A percentile compares a stretch with the other conserved stretches of the same genome.
phyloP scores from a whole-genome alignment of 2,329 filamentous ascomycete genomes.

The Botryotinia globosa region DNA sequence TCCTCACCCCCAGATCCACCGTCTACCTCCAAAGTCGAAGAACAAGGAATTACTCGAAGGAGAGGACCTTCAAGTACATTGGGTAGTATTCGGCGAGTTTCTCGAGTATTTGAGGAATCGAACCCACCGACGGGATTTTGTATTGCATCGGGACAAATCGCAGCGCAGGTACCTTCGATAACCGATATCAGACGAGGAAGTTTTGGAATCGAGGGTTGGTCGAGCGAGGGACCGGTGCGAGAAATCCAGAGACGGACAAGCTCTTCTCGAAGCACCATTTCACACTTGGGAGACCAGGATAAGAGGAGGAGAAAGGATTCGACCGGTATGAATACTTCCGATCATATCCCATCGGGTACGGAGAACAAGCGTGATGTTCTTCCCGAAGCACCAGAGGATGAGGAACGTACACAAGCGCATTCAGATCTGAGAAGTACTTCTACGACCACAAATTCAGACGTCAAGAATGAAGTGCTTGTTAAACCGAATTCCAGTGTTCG shows the following conservation, averaged over 20 bases:
- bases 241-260: conserved; percentile 35
- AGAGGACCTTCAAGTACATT: conserved; percentile 27
- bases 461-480: background rate
- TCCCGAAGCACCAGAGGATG: conserved; percentile 28
- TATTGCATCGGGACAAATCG: conserved; percentile 47
- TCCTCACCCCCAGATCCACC: conserved; percentile 6
- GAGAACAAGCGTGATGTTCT: conserved; percentile 28
- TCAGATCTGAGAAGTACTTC: background rate
- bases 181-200: conserved; percentile 36
- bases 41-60: conserved; percentile 21
- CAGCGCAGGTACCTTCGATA: conserved; percentile 35
- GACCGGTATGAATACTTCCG: conserved; percentile 20
- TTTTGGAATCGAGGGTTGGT: conserved; percentile 37
- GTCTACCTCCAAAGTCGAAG: conserved; percentile 17
- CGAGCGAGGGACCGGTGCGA: conserved; percentile 35
- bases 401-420: conserved; percentile 10
- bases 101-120: conserved; percentile 45
- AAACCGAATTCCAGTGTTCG: background rate
- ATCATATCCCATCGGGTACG: conserved; percentile 13
- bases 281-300: conserved; percentile 24
- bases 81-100: conserved; percentile 35
- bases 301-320: conserved; percentile 24
- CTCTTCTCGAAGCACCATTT: conserved; percentile 26
- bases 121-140: conserved; percentile 48
- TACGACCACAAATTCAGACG: background rate